Conservation (phyloP, 169 alveolate genomes). For the Plasmodium ovale region DNA sequence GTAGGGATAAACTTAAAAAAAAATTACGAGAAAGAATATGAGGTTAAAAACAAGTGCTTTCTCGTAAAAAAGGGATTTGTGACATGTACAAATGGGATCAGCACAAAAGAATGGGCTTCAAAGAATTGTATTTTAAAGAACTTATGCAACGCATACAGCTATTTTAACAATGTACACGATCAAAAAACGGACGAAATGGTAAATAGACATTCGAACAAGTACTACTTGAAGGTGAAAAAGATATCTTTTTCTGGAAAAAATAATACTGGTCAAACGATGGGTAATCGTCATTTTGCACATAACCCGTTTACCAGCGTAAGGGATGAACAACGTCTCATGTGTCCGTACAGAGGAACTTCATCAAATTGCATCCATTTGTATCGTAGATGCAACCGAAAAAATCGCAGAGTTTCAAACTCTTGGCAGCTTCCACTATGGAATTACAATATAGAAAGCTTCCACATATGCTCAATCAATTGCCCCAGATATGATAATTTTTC, state of each 20-base stretch:
- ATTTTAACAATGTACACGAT: not conserved
- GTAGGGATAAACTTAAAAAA: not conserved
- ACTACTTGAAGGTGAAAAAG: constrained; percentile 51
- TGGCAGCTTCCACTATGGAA: constrained; percentile 37
- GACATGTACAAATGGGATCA: not conserved
- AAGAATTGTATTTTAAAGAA: constrained; percentile 34
- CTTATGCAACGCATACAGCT: not conserved
- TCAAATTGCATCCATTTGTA: too few species aligned
- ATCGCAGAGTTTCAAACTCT: too few species aligned
- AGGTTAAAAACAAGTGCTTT: not conserved
- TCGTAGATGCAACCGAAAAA: too few species aligned
- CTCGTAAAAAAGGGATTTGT: not conserved
- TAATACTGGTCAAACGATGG: constrained; percentile 1
- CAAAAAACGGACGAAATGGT: not conserved
- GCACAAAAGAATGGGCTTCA: not conserved
- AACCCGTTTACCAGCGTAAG: too few species aligned
- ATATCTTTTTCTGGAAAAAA: constrained; percentile 5
- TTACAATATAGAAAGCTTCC: constrained; percentile 73
- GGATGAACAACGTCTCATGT: too few species aligned
- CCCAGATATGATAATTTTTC: not conserved
- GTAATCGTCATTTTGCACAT: too few species aligned
- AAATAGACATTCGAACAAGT: not conserved
- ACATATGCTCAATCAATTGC: constrained; percentile 49
- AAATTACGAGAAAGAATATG: not conserved
- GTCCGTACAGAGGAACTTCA: too few species aligned